Conservation (phyloP, 306 rosid genomes). For the Fagus crenata region DNA sequence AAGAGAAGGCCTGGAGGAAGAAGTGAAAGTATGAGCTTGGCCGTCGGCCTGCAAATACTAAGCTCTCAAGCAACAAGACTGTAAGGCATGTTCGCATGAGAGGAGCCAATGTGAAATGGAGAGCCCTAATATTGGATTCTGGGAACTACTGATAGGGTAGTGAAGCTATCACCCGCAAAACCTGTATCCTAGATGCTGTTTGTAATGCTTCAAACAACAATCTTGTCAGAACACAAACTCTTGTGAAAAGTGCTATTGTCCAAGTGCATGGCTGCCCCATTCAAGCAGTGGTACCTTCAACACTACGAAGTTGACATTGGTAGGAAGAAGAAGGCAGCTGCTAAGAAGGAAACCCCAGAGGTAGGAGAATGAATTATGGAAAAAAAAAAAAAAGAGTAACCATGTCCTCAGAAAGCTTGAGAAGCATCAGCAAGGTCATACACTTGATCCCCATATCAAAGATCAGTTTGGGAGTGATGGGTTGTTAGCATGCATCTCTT, state of each 20-base stretch:
- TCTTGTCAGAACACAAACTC: constrained; percentile 49
- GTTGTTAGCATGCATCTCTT: constrained; percentile 43
- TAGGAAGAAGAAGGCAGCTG: constrained; percentile 43
- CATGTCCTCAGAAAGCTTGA: constrained; percentile 43
- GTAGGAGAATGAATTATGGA: constrained; percentile 37
- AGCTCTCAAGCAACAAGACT: no score
- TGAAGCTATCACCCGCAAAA: constrained; percentile 42
- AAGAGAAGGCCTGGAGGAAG: no score
- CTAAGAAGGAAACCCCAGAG: constrained; percentile 46
- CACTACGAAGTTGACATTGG: constrained; percentile 45
- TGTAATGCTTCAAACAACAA: constrained; percentile 52
- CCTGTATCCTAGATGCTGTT: constrained; percentile 45
- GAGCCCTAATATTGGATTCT: constrained; percentile 49
- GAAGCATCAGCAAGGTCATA: constrained; percentile 42
- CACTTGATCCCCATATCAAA: constrained; percentile 39
- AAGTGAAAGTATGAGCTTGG: no score
- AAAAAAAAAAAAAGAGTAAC: constrained; percentile 38
- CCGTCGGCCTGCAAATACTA: no score
- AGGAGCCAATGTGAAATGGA: constrained; percentile 39
- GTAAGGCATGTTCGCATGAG: no score
- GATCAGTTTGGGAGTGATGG: constrained; percentile 47
- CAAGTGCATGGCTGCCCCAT: constrained; percentile 51
- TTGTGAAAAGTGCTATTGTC: constrained; percentile 46
- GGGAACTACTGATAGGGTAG: constrained; percentile 53
- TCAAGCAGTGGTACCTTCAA: constrained; percentile 50